Conservation (phyloP, 1,284 basidiomycete genomes). For the Puccinia coronata region DNA sequence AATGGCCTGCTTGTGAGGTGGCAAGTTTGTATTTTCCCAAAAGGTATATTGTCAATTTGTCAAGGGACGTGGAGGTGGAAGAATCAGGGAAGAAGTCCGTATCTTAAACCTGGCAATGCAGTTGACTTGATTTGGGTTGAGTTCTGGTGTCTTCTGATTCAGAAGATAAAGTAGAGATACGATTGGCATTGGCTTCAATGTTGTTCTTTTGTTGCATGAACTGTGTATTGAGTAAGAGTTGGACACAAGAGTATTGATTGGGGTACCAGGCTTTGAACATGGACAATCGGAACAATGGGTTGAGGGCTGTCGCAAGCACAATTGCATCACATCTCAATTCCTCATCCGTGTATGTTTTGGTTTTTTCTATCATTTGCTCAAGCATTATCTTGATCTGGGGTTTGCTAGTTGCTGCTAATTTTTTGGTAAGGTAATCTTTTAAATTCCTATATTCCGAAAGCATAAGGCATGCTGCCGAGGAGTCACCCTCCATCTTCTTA, state of each 20-base stretch:
- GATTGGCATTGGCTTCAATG: no score
- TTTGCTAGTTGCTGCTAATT: background rate
- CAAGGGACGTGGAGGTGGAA: no score
- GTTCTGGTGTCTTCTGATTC: no score
- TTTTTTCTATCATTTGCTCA: background rate
- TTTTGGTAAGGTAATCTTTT: background rate
- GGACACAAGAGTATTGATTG: background rate
- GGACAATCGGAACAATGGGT: background rate
- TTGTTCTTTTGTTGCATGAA: no score
- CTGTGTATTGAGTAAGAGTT: background rate
- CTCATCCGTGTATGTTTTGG: background rate
- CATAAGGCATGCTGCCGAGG: no score
- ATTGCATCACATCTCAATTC: background rate
- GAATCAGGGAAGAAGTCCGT: no score
- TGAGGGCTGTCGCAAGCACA: background rate
- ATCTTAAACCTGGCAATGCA: background rate
- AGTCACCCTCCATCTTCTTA: no score
- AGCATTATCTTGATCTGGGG: background rate
- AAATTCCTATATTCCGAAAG: background rate
- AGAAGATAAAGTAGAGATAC: no score
- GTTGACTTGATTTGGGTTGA: background rate
- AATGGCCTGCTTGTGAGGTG: background rate
- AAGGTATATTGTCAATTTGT: no score
- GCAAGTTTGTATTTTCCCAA: no score
- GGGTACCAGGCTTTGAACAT: background rate